Evolutionary conservation across 768 basidiomycete species (phyloP), one percentile per base, ranked within the genome.

Genomic region (Porphyrellus cyaneotinctus): DNA sequence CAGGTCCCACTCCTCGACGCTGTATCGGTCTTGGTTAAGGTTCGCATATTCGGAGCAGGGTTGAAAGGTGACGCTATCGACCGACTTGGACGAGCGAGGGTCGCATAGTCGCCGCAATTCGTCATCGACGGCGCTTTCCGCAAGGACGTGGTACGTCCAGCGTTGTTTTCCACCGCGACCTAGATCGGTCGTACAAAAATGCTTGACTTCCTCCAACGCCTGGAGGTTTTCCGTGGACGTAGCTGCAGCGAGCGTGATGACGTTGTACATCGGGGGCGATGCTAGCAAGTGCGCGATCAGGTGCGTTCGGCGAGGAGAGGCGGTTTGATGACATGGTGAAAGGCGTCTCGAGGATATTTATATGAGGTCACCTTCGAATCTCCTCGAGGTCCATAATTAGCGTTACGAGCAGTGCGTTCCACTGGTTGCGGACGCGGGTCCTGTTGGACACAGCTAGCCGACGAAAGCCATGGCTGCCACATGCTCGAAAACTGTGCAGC

Each of bases 101-200:
- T 66, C 58, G 20, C 75, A 72, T 35, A 75, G 48, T 30, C 68
- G 71, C 28, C 55, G 61, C 24, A 82, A 56, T 62, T 79, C 75
- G 12, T 63, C 49, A 20, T 74, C 65, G 23, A 82, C 56, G 6
- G 54, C 62, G 12, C 68, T 70, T 52, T 80, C 77, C 15, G 68
- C 47, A 23, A 82, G 72, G 24, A 74, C 60, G 17, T 75, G 77
- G 61, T 81, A 83, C 4, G 79, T 76, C 81, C 81, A 83, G 32
- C 74, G 74, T 31, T 75, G 74, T 47, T 67, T 70, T 30, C 78
- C 80, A 9, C 77, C 72, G 41, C 73, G 74, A 56, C 80, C 80
- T 61, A 82, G 75, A 63, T 82, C 79, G 7, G 81, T 82, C 18
- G 67, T 70, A 15, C 68, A 70, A 58, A 81, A 81, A 58, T 80